Percentiles rank a stretch among this genome's conserved stretches.
These are phyloP conservation scores for Zygosaccharomyces rouxii DNA, from an alignment of 805 yeast genomes.

Conservation along the genomic window DNA sequence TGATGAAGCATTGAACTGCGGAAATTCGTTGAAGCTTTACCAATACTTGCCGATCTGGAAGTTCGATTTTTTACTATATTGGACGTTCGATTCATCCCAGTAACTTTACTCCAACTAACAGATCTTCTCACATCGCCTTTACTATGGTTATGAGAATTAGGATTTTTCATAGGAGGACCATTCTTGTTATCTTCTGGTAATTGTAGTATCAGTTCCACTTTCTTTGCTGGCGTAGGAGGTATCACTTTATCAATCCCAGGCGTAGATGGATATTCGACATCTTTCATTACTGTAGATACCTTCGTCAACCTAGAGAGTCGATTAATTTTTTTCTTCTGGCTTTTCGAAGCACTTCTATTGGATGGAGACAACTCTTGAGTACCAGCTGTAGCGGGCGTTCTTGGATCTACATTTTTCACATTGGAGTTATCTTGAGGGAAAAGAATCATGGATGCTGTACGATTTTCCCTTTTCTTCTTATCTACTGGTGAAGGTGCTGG, in stretches of 20 bases:
- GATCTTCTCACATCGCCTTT: background rate
- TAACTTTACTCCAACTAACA: background rate
- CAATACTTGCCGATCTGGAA: conserved; percentile 1
- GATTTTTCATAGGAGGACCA: conserved; percentile 6
- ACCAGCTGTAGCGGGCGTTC: conserved; percentile 6
- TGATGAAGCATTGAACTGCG: conserved; percentile 3
- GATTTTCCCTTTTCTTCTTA: conserved; percentile 8
- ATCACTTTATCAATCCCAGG: conserved; percentile 43
- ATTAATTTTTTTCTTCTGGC: conserved; percentile 9
- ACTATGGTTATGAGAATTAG: background rate
- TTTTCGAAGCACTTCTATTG: background rate
- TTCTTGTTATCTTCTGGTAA: conserved; percentile 24
- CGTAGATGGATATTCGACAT: conserved; percentile 43
- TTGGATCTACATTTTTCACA: conserved; percentile 7
- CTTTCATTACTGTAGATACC: conserved; percentile 28
- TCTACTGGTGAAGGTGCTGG: conserved; percentile 10
- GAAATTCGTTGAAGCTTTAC: background rate
- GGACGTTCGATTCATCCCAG: background rate
- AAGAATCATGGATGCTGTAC: conserved; percentile 32
- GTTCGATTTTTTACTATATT: background rate
- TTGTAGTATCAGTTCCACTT: conserved; percentile 44
- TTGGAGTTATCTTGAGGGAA: conserved; percentile 30
- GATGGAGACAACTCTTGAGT: background rate
- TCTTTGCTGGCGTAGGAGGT: conserved; percentile 68
- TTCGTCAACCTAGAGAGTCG: conserved; percentile 20